phyloP scores from a whole-genome alignment of 768 basidiomycete species.

The Chlorophyllum brunneum region DNA sequence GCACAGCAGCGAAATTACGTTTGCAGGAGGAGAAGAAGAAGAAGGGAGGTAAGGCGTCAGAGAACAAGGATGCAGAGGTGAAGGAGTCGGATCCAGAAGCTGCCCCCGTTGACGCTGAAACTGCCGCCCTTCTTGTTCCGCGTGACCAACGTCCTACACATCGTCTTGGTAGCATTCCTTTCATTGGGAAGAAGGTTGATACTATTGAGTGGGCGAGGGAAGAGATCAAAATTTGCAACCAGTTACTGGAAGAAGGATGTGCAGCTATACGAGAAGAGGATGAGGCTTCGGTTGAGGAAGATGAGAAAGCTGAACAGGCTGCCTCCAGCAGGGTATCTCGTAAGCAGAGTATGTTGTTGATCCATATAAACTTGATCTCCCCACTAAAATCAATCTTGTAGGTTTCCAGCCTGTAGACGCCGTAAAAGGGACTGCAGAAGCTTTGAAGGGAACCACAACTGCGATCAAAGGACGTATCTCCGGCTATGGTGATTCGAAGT shows the following conservation, averaged over 20 bases:
- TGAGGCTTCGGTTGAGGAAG: constrained; percentile 7
- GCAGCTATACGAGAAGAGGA: constrained; percentile 29
- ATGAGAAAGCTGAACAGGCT: background rate
- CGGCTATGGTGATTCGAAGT: constrained; percentile 24
- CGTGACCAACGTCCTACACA: constrained; percentile 73
- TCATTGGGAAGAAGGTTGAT: constrained; percentile 88
- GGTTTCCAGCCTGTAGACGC: constrained; percentile 17
- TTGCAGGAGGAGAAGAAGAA: constrained; percentile 45
- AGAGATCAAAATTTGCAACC: constrained; percentile 60
- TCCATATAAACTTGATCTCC: background rate
- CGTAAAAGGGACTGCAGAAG: constrained; percentile 16
- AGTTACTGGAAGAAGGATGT: constrained; percentile 49
- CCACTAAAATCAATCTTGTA: background rate
- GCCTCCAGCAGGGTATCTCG: background rate
- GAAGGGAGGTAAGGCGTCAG: constrained; percentile 25
- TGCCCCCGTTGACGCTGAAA: constrained; percentile 18
- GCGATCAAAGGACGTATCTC: constrained; percentile 15
- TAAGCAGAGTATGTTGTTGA: background rate
- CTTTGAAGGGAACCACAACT: constrained; percentile 15
- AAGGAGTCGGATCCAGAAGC: constrained; percentile 17
- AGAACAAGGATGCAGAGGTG: constrained; percentile 14
- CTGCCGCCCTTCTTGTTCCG: constrained; percentile 45
- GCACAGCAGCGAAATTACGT: constrained; percentile 71
- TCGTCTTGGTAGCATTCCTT: constrained; percentile 55
- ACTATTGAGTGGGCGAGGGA: constrained; percentile 85